Evolutionary conservation across 2,329 filamentous ascomycete genomes (phyloP), one percentile per base, ranked within the genome.

Genomic region (Cercospora sp.): DNA sequence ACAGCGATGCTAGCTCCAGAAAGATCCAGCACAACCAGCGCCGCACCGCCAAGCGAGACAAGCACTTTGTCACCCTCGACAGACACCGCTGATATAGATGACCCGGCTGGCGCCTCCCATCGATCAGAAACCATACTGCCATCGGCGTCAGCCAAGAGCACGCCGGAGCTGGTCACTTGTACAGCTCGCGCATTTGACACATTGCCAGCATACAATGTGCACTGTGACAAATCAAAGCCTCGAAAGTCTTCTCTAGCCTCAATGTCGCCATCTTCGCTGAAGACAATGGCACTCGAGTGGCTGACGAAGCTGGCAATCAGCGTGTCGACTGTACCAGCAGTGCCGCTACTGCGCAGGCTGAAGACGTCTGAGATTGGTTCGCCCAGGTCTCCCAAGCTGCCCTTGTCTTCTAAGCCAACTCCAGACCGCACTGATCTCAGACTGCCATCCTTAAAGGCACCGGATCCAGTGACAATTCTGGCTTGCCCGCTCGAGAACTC

Each of bases 401-500:
- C 72, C 55, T 69, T 65, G 60, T 70, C 73, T 77, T 97, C 93
- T 62, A 98, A 86, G 0, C 94, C 94, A 61, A 99, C 94, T 60
- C 95, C 96, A 77, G 94, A 98, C 64, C 95, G 87, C 23, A 99
- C 92, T 76, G 93, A 97, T 68, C 95, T 86, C 63, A 99, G 81
- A 65, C 91, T 94, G 18, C 95, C 95, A 75, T 97, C 93, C 71
- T 91, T 89, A 77, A 92, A 95, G 0, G 92, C 93, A 30, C 95
- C 95, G 65, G 94, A 97, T 0, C 93, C 94, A 2, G 94, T 94
- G 10, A 99, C 93, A 69, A 99, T 91, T 45, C 94, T 88, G 57
- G 95, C 94, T 80, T 99, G 94, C 0, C 95, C 95, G 0, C 94
- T 97, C 0, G 94, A 96, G 76, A 97, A 99, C 70, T 95, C 92